A percentile compares a stretch with the other conserved stretches of the same genome.
Conservation (phyloP, 805 yeast species). For the Soucietia sequanensis region DNA sequence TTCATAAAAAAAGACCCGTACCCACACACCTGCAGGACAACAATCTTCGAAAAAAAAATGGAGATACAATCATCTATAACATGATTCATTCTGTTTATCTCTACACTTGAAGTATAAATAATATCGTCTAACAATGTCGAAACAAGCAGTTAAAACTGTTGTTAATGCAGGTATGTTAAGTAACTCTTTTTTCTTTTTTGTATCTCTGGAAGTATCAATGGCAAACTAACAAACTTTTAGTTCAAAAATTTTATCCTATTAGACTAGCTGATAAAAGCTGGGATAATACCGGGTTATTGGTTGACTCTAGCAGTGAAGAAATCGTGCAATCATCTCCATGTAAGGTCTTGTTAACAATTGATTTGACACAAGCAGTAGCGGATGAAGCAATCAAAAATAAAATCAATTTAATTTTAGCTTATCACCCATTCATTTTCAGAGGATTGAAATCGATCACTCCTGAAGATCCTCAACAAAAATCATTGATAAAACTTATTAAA, state of each 20-base stretch:
- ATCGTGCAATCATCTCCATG: conserved; percentile 15
- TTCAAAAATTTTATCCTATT: conserved; percentile 78
- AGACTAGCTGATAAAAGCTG: conserved; percentile 81
- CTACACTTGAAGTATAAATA: too few relatives aligned
- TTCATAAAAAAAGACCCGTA: too few relatives aligned
- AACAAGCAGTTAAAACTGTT: conserved; percentile 42
- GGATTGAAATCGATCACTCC: conserved; percentile 73
- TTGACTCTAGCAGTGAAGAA: conserved; percentile 55
- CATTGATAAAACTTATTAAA: conserved; percentile 68
- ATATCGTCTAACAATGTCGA: too few relatives aligned
- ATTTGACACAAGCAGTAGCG: conserved; percentile 78
- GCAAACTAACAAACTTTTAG: conserved; percentile 29
- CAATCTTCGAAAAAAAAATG: too few relatives aligned
- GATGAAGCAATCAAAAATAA: conserved; percentile 71
- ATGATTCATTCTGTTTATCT: too few relatives aligned
- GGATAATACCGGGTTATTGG: conserved; percentile 93
- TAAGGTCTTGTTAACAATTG: conserved; percentile 68
- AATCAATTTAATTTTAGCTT: conserved; percentile 69
- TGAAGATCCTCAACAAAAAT: conserved; percentile 75
- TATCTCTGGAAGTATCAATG: too few relatives aligned
- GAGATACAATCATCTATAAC: too few relatives aligned
- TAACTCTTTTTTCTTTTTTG: conserved; percentile 10
- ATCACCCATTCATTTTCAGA: conserved; percentile 89
- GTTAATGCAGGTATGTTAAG: conserved; percentile 37
- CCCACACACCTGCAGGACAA: too few relatives aligned